Base-by-base conservation (phyloP, 2,329 filamentous ascomycete genomes). In the Diplodia seriata region DNA sequence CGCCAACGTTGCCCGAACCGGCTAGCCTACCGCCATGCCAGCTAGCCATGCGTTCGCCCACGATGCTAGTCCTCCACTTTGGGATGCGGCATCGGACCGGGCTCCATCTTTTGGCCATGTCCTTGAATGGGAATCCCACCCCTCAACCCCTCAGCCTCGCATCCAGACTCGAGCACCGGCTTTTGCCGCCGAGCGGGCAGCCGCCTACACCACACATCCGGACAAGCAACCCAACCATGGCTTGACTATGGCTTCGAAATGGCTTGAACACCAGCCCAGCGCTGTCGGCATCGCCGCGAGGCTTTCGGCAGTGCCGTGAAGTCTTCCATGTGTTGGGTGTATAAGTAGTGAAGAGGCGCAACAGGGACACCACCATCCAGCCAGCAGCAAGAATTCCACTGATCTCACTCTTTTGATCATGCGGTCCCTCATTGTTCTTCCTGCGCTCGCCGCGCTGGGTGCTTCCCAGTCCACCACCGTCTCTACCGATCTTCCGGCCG, bases 401-500 rank as follows among this genome's bases (percentile, higher is more conserved):
- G 51, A 7, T 55, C 51, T 55, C 29, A 38, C 11, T 31, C 29
- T n/a, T n/a, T 55, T 12, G 26, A 55, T 9, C 51, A 59, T 59
- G 55, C 55, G 31, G 5, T 59, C 55, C 26, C 4, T 36, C 55
- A 14, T 43, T 11, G 20, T 43, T 29, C 20, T 59, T 11, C 8
- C 67, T 23, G 59, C 43, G 36, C 56, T 70, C n/a, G 69, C 63
- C 2, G 67, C n/a, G 29, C 29, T 69, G 14, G 68, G 26, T 33
- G 29, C 47, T 14, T 53, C 69, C 4, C 40, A 67, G 8, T 51
- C 53, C 23, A 63, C 31, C n/a, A 56, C 56, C 15, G n/a, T 9
- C 55, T 18, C 55, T 36, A 47, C 18, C 11, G 49, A 40, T 51
- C 47, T 66, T 23, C 50, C 68, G 8, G 47, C 55, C 15, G 54